phyloP scores from a whole-genome alignment of 2,329 filamentous ascomycete genomes.

The Paecilomyces niveus region DNA sequence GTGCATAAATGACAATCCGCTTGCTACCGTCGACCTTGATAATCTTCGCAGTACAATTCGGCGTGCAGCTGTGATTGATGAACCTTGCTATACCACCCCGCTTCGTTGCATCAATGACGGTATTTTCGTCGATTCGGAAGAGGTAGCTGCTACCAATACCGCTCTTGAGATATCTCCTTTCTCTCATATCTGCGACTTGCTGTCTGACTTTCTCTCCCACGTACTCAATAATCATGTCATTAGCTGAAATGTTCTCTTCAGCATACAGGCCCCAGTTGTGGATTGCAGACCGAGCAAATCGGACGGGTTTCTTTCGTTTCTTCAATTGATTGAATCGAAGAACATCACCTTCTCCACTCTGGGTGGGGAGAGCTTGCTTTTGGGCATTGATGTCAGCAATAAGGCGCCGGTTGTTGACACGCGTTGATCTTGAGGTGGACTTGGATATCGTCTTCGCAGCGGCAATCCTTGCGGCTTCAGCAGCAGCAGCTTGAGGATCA shows the following conservation, averaged over 20 bases:
- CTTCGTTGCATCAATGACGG: slow-evolving; percentile 96
- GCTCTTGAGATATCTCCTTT: slow-evolving; percentile 86
- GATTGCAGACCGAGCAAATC: slow-evolving; percentile 94
- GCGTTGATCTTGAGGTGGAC: slow-evolving; percentile 85
- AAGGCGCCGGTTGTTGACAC: slow-evolving; percentile 89
- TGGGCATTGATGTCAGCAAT: slow-evolving; percentile 94
- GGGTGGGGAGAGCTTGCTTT: slow-evolving; percentile 64
- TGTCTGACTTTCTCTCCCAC: slow-evolving; percentile 96
- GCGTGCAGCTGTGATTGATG: slow-evolving; percentile 96
- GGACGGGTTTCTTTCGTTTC: slow-evolving; percentile 98
- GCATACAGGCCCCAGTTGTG: slow-evolving; percentile 98
- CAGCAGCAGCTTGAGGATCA: slow-evolving; percentile 58
- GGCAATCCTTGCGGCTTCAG: slow-evolving; percentile 64
- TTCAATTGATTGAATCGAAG: slow-evolving; percentile 98
- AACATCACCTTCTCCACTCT: slow-evolving; percentile 76
- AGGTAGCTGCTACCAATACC: slow-evolving; percentile 96
- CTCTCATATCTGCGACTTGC: slow-evolving; percentile 92
- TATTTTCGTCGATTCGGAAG: slow-evolving; percentile 96
- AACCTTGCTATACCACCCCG: slow-evolving; percentile 96
- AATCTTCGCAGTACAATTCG: slow-evolving; percentile 98
- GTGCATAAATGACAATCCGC: slow-evolving; percentile 96
- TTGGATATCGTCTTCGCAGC: slow-evolving; percentile 77
- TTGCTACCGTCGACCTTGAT: slow-evolving; percentile 98
- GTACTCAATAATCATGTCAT: slow-evolving; percentile 99
- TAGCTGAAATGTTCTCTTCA: slow-evolving; percentile 92